Evolutionary conservation across 169 alveolate genomes (phyloP).

Genomic region (Toxoplasma gondii): DNA sequence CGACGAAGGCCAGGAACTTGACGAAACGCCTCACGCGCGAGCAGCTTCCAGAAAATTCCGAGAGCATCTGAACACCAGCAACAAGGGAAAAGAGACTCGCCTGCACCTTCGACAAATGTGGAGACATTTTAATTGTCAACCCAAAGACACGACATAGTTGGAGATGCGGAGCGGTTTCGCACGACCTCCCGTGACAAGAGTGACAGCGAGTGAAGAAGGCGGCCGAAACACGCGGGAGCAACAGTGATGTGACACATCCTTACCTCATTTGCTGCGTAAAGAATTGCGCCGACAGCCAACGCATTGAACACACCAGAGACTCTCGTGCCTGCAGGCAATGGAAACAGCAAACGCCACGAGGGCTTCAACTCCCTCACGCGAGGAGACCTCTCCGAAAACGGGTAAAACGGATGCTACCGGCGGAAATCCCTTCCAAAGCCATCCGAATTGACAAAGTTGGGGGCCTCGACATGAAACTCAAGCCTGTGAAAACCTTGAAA

Average conservation of each 20-base stretch:
- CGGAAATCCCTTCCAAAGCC: background rate
- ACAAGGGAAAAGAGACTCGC: background rate
- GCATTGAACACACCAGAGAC: slow-evolving; percentile 59
- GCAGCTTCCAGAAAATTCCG: slow-evolving; percentile 37
- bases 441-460: background rate
- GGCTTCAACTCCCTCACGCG: too few species aligned
- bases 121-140: too few species aligned
- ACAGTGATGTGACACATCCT: background rate
- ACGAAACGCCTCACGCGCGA: slow-evolving; percentile 40
- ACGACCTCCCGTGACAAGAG: too few species aligned
- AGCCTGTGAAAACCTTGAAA: background rate
- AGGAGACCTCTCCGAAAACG: too few species aligned
- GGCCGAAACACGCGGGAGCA: too few species aligned
- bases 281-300: slow-evolving; percentile 55
- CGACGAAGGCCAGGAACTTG: slow-evolving; percentile 22
- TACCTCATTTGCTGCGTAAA: slow-evolving; percentile 58
- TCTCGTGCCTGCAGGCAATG: slow-evolving; percentile 26
- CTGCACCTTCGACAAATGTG: background rate
- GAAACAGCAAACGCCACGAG: background rate
- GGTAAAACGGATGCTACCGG: too few species aligned
- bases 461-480: background rate
- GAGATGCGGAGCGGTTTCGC: too few species aligned
- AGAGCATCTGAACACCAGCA: slow-evolving; percentile 26
- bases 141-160: too few species aligned
- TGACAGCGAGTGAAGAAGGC: too few species aligned